Evolutionary conservation across 2,329 filamentous ascomycete genomes (phyloP).

Genomic region (Fusarium hostae): DNA sequence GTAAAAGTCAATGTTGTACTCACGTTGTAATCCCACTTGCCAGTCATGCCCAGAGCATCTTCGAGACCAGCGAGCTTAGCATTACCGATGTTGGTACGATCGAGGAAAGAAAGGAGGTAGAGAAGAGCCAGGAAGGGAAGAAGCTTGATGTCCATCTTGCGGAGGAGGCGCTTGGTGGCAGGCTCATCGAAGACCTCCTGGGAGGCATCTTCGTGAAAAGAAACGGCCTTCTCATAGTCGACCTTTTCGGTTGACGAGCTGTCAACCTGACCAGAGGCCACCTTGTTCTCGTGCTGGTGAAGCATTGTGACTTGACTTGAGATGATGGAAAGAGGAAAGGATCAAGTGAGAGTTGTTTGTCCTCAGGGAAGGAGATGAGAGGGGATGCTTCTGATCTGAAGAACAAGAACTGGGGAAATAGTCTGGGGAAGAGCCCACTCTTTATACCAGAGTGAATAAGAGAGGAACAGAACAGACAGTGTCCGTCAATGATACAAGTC

Average conservation of each 20-base stretch:
- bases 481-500: not conserved
- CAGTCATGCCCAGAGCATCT: slow-evolving; percentile 46
- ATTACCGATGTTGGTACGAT: slow-evolving; percentile 62
- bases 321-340: not conserved
- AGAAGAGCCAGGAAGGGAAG: slow-evolving; percentile 70
- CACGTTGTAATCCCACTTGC: slow-evolving; percentile 51
- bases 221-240: slow-evolving; percentile 44
- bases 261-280: slow-evolving; percentile 28
- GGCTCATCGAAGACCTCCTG: slow-evolving; percentile 47
- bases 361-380: slow-evolving; percentile 26
- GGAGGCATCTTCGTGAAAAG: slow-evolving; percentile 39
- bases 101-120: slow-evolving; percentile 66
- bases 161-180: slow-evolving; percentile 61
- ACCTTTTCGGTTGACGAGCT: slow-evolving; percentile 44
- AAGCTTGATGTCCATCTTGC: slow-evolving; percentile 65
- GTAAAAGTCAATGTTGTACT: slow-evolving; percentile 11
- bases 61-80: slow-evolving; percentile 67
- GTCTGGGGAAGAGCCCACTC: slow-evolving; percentile 38
- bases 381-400: slow-evolving; percentile 41
- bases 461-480: not conserved
- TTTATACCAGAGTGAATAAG: slow-evolving; percentile 31
- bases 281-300: slow-evolving; percentile 22
- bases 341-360: slow-evolving; percentile 12
- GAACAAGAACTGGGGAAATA: slow-evolving; percentile 32
- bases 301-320: slow-evolving; percentile 31